Percentiles rank a stretch among this genome's conserved stretches.
Conservation (phyloP, 768 basidiomycete species). For the Termitomyces sp. region DNA sequence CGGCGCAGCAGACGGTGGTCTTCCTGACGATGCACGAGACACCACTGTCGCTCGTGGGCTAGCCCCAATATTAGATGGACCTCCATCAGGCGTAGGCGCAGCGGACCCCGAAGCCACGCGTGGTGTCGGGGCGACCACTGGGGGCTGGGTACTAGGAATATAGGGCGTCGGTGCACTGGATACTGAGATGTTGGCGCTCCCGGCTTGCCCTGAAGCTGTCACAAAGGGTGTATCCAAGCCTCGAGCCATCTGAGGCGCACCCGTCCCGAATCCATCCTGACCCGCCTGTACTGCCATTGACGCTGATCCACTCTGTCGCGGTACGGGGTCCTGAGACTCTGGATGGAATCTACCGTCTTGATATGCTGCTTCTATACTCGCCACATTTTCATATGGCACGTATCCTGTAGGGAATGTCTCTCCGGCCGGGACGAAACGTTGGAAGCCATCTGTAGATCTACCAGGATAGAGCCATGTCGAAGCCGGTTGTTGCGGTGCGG, state of each 20-base stretch:
- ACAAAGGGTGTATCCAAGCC: neutral
- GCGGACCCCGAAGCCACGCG: neutral
- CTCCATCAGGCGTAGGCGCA: neutral
- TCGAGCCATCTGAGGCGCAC: neutral
- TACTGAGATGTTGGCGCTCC: neutral
- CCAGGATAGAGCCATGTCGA: neutral
- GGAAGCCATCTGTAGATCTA: neutral
- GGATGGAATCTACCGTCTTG: neutral
- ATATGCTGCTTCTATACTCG: conserved; percentile 6
- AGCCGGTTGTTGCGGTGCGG: neutral
- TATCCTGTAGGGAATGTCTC: conserved; percentile 16
- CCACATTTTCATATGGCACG: conserved; percentile 12
- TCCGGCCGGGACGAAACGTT: neutral
- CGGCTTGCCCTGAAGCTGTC: neutral
- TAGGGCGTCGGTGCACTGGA: neutral
- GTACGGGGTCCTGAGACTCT: neutral
- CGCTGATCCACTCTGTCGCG: neutral
- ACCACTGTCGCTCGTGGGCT: neutral
- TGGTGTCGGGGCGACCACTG: neutral
- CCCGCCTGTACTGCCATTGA: neutral
- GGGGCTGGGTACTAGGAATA: neutral
- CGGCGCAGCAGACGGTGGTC: conserved; percentile 2
- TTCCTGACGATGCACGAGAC: neutral
- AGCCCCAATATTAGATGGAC: neutral
- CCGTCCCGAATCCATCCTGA: neutral